phyloP scores from a whole-genome alignment of 768 basidiomycete species.

The Phylloporus arenicola region DNA sequence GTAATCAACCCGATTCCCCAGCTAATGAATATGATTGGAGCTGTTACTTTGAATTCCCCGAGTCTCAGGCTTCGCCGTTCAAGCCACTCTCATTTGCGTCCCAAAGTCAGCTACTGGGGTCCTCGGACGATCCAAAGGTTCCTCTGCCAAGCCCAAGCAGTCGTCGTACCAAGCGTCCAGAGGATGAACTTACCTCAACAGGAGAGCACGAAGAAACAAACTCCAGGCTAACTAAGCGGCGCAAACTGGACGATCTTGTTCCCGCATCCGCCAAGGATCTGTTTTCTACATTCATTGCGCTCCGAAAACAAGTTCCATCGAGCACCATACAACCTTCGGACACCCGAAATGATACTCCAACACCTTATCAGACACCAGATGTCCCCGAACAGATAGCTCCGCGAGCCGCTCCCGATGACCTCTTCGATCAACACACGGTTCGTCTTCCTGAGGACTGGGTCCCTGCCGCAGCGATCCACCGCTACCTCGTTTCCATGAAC shows the following conservation, averaged over 20 bases:
- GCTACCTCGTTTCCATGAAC: slow-evolving; percentile 65
- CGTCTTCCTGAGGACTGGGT: slow-evolving; percentile 32
- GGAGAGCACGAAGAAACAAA: slow-evolving; percentile 1
- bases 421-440: slow-evolving; percentile 43
- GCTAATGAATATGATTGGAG: slow-evolving; percentile 19
- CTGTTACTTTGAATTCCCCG: slow-evolving; percentile 19
- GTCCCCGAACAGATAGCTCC: slow-evolving; percentile 14
- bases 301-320: slow-evolving; percentile 18
- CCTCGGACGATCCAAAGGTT: not conserved
- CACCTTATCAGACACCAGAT: slow-evolving; percentile 2
- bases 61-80: slow-evolving; percentile 15
- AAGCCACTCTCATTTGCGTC: slow-evolving; percentile 24
- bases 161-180: not conserved
- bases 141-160: slow-evolving; percentile 6
- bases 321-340: slow-evolving; percentile 7
- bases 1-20: not conserved
- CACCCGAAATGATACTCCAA: slow-evolving; percentile 9
- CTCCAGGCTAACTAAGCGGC: slow-evolving; percentile 16
- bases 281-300: slow-evolving; percentile 22
- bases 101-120: slow-evolving; percentile 10
- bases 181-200: not conserved
- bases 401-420: slow-evolving; percentile 34
- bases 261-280: slow-evolving; percentile 23
- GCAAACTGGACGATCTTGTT: slow-evolving; percentile 22
- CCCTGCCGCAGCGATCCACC: slow-evolving; percentile 40